Percentiles rank a stretch among this genome's conserved stretches.
phyloP scores from a whole-genome alignment of 176 grass and related monocot genomes.

The Themeda triandra region DNA sequence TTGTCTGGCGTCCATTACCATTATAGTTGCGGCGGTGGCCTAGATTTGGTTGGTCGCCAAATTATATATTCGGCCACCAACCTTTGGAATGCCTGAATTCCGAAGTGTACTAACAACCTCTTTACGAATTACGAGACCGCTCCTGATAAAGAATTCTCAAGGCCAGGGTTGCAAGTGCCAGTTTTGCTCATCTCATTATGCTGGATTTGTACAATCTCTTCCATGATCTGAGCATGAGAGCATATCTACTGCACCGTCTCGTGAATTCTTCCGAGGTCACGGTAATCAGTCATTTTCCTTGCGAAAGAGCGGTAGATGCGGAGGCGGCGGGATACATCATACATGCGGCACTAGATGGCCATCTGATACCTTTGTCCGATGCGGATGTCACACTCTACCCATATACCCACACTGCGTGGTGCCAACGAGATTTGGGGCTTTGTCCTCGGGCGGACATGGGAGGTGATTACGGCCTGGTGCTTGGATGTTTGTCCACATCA shows the following conservation, averaged over 20 bases:
- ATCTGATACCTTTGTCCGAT: conserved; percentile 16
- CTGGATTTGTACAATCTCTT: too few relatives aligned
- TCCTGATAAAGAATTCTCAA: too few relatives aligned
- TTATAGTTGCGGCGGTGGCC: neutral
- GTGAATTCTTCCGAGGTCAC: neutral
- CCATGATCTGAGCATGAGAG: neutral
- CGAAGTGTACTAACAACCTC: neutral
- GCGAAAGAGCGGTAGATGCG: conserved; percentile 18
- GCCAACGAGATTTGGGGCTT: neutral
- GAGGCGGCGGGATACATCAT: neutral
- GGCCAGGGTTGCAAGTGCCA: too few relatives aligned
- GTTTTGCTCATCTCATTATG: too few relatives aligned
- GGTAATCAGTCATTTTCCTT: neutral
- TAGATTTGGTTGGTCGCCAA: conserved; percentile 18
- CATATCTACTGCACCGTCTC: neutral
- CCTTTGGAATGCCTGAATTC: neutral
- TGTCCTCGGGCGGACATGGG: neutral
- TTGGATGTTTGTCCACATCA: neutral
- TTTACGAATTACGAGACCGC: too few relatives aligned
- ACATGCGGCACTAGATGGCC: neutral
- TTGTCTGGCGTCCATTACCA: neutral
- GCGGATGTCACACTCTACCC: conserved; percentile 1
- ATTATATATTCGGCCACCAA: neutral
- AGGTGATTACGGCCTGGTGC: neutral
- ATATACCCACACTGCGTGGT: neutral